These are phyloP conservation scores for Candida yuanshanica DNA, from an alignment of 805 yeast genomes.

Conservation along the genomic window DNA sequence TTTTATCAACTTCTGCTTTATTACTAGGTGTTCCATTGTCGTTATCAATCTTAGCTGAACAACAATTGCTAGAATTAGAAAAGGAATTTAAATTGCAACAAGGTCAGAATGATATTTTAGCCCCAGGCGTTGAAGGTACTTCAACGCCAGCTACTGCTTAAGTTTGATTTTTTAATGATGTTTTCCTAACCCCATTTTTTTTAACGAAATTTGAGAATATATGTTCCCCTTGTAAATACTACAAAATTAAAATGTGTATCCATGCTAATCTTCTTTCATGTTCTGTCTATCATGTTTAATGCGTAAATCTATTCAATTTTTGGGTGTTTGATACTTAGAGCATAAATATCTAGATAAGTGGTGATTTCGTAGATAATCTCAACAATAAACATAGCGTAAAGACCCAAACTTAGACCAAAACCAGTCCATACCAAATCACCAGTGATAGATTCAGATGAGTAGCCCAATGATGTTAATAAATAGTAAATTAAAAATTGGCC, in stretches of 20 bases:
- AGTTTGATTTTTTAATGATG: background rate
- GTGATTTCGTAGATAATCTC: constrained; percentile 81
- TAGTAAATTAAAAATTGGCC: constrained; percentile 35
- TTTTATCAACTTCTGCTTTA: constrained; percentile 73
- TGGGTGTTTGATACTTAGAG: constrained; percentile 77
- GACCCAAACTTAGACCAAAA: constrained; percentile 58
- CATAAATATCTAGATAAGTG: constrained; percentile 74
- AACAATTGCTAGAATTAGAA: constrained; percentile 91
- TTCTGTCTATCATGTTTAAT: background rate
- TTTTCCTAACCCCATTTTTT: background rate
- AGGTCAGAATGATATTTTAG: constrained; percentile 68
- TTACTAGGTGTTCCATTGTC: constrained; percentile 91
- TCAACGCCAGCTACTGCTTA: constrained; percentile 26
- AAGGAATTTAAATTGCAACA: constrained; percentile 81
- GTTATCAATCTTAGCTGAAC: constrained; percentile 84
- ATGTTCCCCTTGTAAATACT: background rate
- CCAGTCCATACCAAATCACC: constrained; percentile 57
- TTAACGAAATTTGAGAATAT: background rate
- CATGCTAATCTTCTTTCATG: background rate
- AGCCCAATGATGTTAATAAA: constrained; percentile 21
- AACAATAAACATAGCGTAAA: constrained; percentile 66
- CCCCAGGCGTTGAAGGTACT: constrained; percentile 52
- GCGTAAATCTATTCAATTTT: constrained; percentile 31
- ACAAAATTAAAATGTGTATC: background rate
- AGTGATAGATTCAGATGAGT: constrained; percentile 37